phyloP scores from a whole-genome alignment of 306 rosid genomes.

The Sechiopsis laciniata region DNA sequence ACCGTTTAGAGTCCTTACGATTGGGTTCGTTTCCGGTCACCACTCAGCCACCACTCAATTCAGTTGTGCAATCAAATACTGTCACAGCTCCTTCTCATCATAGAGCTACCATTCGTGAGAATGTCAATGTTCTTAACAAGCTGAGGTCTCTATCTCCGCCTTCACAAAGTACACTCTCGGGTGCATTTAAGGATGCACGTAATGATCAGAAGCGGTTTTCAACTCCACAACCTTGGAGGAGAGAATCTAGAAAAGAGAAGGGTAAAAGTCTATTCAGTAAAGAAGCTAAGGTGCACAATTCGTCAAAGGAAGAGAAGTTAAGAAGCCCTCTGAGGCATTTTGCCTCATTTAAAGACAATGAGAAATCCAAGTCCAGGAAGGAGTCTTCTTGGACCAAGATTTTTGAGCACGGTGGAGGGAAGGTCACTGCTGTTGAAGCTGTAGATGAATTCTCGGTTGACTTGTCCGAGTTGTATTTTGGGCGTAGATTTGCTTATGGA shows the following conservation, averaged over 20 bases:
- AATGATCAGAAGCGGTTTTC: conserved; percentile 58
- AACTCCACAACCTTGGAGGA: conserved; percentile 55
- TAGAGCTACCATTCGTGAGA: conserved; percentile 18
- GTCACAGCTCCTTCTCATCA: conserved; percentile 8
- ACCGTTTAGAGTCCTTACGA: conserved; percentile 60
- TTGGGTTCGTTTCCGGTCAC: conserved; percentile 31
- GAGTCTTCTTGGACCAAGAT: conserved; percentile 60
- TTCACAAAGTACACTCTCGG: conserved; percentile 41
- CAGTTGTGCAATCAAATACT: conserved; percentile 40
- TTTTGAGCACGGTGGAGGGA: conserved; percentile 65
- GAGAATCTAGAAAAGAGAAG: conserved; percentile 30
- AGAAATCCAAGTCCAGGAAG: conserved; percentile 41
- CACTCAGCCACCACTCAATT: conserved; percentile 26
- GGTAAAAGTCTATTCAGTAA: neutral
- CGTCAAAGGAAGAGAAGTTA: conserved; percentile 25
- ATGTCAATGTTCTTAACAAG: conserved; percentile 27
- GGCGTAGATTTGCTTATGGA: conserved; percentile 81
- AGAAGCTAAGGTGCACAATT: conserved; percentile 32
- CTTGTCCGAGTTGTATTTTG: conserved; percentile 65
- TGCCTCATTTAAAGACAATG: conserved; percentile 35
- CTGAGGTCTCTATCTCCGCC: conserved; percentile 76
- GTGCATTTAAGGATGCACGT: conserved; percentile 55
- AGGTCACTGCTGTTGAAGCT: conserved; percentile 66
- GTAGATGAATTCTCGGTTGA: conserved; percentile 66
- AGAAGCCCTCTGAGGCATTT: conserved; percentile 45